Conservation (phyloP, 345 rosid genomes). For the Jatropha curcas region DNA sequence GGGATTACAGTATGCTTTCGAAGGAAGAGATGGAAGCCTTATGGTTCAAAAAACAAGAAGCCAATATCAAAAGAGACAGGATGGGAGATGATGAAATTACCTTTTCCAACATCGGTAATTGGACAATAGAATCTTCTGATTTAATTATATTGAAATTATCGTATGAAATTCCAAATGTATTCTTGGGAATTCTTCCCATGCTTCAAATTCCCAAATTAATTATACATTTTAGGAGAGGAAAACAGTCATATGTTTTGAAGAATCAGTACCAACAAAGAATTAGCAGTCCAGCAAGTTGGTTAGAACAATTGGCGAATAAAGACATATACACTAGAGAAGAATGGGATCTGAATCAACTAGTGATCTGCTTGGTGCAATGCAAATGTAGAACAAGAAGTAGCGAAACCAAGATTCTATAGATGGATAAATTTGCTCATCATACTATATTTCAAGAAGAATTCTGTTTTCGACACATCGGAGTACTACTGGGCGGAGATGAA, state of each 20-base stretch:
- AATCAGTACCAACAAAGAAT: constrained; percentile 40
- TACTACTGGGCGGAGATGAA: constrained; percentile 33
- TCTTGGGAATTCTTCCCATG: too few species aligned
- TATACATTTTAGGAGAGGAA: constrained; percentile 59
- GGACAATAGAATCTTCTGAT: too few species aligned
- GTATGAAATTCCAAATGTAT: too few species aligned
- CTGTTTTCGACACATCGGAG: constrained; percentile 41
- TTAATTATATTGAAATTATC: too few species aligned
- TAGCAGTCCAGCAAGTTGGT: constrained; percentile 36
- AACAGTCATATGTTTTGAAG: constrained; percentile 41
- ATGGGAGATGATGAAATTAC: constrained; percentile 81
- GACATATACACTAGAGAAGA: constrained; percentile 27
- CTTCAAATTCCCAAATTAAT: too few species aligned
- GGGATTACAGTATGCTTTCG: constrained; percentile 61
- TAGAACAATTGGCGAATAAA: constrained; percentile 25
- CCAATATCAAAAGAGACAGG: constrained; percentile 57
- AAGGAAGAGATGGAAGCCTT: constrained; percentile 60
- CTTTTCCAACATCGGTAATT: too few species aligned
- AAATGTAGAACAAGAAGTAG: constrained; percentile 29
- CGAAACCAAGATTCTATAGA: constrained; percentile 45
- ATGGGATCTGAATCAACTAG: constrained; percentile 24
- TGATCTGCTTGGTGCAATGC: constrained; percentile 29
- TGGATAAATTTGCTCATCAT: constrained; percentile 49
- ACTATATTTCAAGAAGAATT: constrained; percentile 53
- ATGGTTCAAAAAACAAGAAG: constrained; percentile 63